These are phyloP conservation scores for Coemansia erecta DNA, from an alignment of 192 early-diverging fungal genomes.

Conservation along the genomic window DNA sequence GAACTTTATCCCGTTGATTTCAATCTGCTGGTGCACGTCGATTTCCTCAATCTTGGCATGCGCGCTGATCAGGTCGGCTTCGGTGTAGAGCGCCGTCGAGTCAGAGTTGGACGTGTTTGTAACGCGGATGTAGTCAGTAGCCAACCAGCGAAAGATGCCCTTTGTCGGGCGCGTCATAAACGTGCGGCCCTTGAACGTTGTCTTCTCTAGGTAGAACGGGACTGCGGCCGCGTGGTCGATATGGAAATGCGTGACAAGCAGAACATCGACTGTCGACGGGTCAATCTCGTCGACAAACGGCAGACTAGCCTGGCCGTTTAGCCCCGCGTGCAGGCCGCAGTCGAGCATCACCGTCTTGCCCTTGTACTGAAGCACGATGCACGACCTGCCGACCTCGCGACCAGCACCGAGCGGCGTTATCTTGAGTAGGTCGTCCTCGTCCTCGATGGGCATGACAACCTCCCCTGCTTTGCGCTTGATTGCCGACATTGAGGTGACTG, in stretches of 20 bases:
- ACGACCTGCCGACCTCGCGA: conserved; percentile 94
- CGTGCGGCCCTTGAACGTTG: conserved; percentile 90
- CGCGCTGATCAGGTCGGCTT: conserved; percentile 77
- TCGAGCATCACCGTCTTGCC: conserved; percentile 96
- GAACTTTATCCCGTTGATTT: conserved; percentile 93
- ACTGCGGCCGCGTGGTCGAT: conserved; percentile 95
- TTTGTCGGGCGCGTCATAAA: conserved; percentile 99
- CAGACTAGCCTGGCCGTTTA: conserved; percentile 83
- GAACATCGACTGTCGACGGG: conserved; percentile 80
- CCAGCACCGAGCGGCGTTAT: conserved; percentile 97
- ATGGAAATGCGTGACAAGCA: conserved; percentile 95
- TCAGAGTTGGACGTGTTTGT: conserved; percentile 55
- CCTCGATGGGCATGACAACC: conserved; percentile 54
- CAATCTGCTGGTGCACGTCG: conserved; percentile 94
- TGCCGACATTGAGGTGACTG: conserved; percentile 6
- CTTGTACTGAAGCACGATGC: conserved; percentile 91
- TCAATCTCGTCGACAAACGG: conserved; percentile 97
- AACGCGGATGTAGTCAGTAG: conserved; percentile 92
- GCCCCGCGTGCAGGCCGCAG: conserved; percentile 94
- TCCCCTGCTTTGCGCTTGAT: conserved; percentile 28
- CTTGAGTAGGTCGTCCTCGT: conserved; percentile 78
- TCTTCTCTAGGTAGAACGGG: conserved; percentile 97
- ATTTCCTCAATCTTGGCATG: conserved; percentile 91
- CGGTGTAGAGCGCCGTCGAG: conserved; percentile 85
- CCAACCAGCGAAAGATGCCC: conserved; percentile 95